These are phyloP conservation scores for Aspergillus felis DNA, from an alignment of 2,329 filamentous ascomycete species.

Conservation along the genomic window DNA sequence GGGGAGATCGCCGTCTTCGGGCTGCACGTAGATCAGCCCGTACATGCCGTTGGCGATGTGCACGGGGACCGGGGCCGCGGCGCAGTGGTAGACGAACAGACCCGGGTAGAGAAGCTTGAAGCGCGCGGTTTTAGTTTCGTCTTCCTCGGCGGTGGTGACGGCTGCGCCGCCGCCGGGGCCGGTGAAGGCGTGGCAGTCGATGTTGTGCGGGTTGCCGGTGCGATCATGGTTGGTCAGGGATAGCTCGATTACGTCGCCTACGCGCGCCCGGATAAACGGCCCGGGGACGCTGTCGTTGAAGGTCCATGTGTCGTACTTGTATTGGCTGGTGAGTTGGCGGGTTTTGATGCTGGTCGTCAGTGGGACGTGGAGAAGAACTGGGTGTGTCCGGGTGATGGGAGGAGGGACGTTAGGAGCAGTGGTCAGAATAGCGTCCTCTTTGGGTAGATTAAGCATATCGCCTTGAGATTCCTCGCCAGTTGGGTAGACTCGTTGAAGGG, in stretches of 20 bases:
- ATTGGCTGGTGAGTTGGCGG: slow-evolving; percentile 28
- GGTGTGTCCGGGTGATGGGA: slow-evolving; percentile 27
- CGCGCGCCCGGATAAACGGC: slow-evolving; percentile 35
- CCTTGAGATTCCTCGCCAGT: background rate
- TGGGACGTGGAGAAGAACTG: slow-evolving; percentile 28
- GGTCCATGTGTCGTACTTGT: slow-evolving; percentile 36
- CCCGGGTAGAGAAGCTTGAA: slow-evolving; percentile 30
- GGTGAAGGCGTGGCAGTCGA: slow-evolving; percentile 34
- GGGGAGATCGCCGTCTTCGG: slow-evolving; percentile 25
- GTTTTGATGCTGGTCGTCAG: slow-evolving; percentile 25
- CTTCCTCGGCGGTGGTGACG: slow-evolving; percentile 30
- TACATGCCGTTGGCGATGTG: slow-evolving; percentile 39
- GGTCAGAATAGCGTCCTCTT: slow-evolving; percentile 27
- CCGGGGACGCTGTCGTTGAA: slow-evolving; percentile 33
- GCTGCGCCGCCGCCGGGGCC: slow-evolving; percentile 33
- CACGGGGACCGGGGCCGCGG: slow-evolving; percentile 33
- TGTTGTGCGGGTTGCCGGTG: slow-evolving; percentile 34
- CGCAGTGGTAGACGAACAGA: slow-evolving; percentile 34
- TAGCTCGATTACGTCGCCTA: slow-evolving; percentile 31
- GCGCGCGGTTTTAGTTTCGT: slow-evolving; percentile 28
- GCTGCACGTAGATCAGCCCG: slow-evolving; percentile 35
- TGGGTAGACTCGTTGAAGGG: background rate
- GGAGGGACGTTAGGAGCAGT: slow-evolving; percentile 30
- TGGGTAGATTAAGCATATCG: slow-evolving; percentile 15
- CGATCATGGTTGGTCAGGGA: slow-evolving; percentile 30